phyloP scores from a whole-genome alignment of 78 protist genomes.

The Blattamonas nauphoetae region DNA sequence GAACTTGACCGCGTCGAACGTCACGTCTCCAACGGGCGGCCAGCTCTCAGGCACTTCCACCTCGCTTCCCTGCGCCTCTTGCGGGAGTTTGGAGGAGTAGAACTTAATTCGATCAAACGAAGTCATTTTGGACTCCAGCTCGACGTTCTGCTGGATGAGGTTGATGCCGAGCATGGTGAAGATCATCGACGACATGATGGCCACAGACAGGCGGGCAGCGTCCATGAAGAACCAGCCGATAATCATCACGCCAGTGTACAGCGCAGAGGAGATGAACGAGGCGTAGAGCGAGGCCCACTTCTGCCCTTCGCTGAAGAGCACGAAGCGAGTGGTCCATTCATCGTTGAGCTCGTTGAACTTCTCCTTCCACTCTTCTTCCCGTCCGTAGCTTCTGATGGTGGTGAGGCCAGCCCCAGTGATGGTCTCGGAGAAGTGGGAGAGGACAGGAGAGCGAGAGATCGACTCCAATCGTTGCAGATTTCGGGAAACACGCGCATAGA shows the following conservation, averaged over 20 bases:
- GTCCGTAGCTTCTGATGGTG: constrained; percentile 72
- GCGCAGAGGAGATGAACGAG: not conserved
- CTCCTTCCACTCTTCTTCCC: not conserved
- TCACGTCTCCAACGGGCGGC: not conserved
- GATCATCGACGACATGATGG: not conserved
- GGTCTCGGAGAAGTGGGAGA: constrained; percentile 64
- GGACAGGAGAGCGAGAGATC: constrained; percentile 69
- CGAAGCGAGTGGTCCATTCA: not conserved
- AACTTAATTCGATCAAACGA: constrained; percentile 11
- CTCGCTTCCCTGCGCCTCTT: not conserved
- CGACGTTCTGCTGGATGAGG: not conserved
- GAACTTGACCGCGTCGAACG: not conserved
- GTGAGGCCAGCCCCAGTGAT: constrained; percentile 63
- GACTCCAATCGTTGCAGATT: constrained; percentile 71
- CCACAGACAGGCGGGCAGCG: not conserved
- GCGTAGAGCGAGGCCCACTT: not conserved
- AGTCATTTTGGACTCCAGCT: constrained; percentile 18
- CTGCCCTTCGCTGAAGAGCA: constrained; percentile 6
- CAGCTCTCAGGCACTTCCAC: not conserved
- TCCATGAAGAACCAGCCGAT: not conserved
- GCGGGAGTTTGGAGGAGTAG: constrained; percentile 9
- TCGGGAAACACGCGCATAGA: constrained; percentile 49
- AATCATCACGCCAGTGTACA: not conserved
- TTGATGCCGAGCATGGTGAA: not conserved
- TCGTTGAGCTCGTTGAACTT: not conserved